A percentile compares a stretch with the other conserved stretches of the same genome.
phyloP scores from a whole-genome alignment of 1,284 basidiomycete genomes.

The Ustilago sp. region DNA sequence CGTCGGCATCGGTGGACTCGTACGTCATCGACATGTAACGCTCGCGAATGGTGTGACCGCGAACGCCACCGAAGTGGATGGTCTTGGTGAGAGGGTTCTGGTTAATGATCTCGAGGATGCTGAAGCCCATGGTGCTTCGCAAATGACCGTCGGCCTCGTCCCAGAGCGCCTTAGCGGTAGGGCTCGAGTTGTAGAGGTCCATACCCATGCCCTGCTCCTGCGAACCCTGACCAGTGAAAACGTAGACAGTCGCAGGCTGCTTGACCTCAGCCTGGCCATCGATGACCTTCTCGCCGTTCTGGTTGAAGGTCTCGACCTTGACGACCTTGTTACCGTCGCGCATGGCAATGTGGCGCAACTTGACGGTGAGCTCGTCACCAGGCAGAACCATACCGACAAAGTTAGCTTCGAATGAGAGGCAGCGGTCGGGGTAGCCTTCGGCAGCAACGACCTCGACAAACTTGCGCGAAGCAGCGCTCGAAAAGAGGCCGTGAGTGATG shows the following conservation, averaged over 20 bases:
- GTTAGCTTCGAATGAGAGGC: constrained; percentile 61
- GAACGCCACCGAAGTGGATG: constrained; percentile 98
- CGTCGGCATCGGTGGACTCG: constrained; percentile 88
- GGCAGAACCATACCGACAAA: constrained; percentile 99
- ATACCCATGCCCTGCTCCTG: constrained; percentile 99
- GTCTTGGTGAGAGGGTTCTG: constrained; percentile 75
- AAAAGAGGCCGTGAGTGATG: constrained; percentile 98
- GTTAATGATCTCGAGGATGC: constrained; percentile 86
- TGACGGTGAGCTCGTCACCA: constrained; percentile 86
- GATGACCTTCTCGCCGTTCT: constrained; percentile 87
- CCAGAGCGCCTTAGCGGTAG: constrained; percentile 95
- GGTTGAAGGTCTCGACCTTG: constrained; percentile 88
- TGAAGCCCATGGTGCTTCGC: constrained; percentile 92
- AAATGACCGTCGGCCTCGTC: constrained; percentile 94
- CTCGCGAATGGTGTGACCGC: constrained; percentile 95
- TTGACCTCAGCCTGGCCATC: constrained; percentile 92
- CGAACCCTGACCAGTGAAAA: constrained; percentile 98
- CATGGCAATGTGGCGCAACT: constrained; percentile 73
- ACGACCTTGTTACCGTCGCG: constrained; percentile 77
- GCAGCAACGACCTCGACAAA: constrained; percentile 95
- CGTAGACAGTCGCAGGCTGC: constrained; percentile 85
- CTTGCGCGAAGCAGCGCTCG: constrained; percentile 90
- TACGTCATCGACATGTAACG: constrained; percentile 99
- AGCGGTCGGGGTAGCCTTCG: constrained; percentile 87
- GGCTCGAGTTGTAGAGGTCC: constrained; percentile 93